These are phyloP conservation scores for Colletotrichum siamense DNA, from an alignment of 2,329 filamentous ascomycete genomes.

Conservation along the genomic window DNA sequence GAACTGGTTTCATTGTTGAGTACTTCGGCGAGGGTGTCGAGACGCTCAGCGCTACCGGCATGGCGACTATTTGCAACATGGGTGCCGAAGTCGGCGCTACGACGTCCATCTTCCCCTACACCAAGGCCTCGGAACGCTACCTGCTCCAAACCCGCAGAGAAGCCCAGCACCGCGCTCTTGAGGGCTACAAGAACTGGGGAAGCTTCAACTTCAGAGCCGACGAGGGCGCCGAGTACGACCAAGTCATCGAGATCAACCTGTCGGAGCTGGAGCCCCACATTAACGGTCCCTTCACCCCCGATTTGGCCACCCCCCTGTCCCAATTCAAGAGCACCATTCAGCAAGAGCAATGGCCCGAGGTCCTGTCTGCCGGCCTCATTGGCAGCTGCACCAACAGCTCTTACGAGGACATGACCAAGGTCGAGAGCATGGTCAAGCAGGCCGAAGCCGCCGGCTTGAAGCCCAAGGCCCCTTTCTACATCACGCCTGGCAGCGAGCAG, in stretches of 20 bases:
- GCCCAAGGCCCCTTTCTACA: conserved; percentile 90
- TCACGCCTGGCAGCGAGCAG: conserved; percentile 96
- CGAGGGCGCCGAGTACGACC: conserved; percentile 83
- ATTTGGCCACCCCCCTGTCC: conserved; percentile 91
- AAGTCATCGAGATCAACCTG: conserved; percentile 89
- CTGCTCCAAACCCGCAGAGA: conserved; percentile 82
- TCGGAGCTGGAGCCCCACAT: conserved; percentile 92
- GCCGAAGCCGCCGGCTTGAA: conserved; percentile 88
- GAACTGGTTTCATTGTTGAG: conserved; percentile 93
- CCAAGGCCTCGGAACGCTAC: conserved; percentile 82
- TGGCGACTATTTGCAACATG: conserved; percentile 94
- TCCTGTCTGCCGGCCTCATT: conserved; percentile 90
- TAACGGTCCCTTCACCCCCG: conserved; percentile 96
- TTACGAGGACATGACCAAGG: conserved; percentile 97
- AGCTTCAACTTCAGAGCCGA: conserved; percentile 70
- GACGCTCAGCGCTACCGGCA: conserved; percentile 88
- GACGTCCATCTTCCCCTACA: conserved; percentile 94
- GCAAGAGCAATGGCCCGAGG: conserved; percentile 87
- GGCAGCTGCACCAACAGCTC: conserved; percentile 99
- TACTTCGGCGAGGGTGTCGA: conserved; percentile 92
- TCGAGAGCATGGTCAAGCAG: conserved; percentile 91
- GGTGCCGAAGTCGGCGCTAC: conserved; percentile 92
- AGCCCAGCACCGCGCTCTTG: conserved; percentile 26
- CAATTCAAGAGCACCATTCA: conserved; percentile 85
- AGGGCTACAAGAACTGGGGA: conserved; percentile 20